A percentile compares a stretch with the other conserved stretches of the same genome.
Evolutionary conservation across 306 rosid genomes (phyloP).

Genomic region (Bauhinia variegata): DNA sequence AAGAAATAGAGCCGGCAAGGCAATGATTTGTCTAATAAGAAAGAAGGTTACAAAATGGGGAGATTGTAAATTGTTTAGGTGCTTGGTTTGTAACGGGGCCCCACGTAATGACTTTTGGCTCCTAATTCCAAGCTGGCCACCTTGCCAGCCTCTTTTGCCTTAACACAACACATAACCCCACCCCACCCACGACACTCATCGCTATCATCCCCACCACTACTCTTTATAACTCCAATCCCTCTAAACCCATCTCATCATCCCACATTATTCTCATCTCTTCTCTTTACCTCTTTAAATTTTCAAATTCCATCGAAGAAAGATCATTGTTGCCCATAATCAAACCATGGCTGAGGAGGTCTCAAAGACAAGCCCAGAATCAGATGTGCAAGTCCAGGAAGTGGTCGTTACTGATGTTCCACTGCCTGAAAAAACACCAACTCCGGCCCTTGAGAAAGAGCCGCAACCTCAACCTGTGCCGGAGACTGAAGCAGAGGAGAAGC

Average conservation of each 20-base stretch:
- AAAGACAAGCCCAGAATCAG: conserved; percentile 33
- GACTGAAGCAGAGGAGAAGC: conserved; percentile 24
- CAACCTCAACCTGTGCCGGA: conserved; percentile 23
- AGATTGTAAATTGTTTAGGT: background rate
- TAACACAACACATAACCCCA: no score
- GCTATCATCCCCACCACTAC: conserved; percentile 1
- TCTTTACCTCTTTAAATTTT: background rate
- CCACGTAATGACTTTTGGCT: conserved; percentile 21
- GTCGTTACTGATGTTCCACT: conserved; percentile 44
- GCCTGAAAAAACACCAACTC: conserved; percentile 1
- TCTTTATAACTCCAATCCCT: conserved; percentile 34
- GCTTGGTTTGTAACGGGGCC: conserved; percentile 25
- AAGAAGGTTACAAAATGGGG: conserved; percentile 7
- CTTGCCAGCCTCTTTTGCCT: background rate
- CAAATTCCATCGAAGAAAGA: background rate
- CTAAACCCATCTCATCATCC: background rate
- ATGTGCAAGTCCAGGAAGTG: conserved; percentile 25
- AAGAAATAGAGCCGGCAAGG: conserved; percentile 42
- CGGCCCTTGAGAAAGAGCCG: conserved; percentile 13
- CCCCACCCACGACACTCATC: background rate
- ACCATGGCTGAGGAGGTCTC: conserved; percentile 51
- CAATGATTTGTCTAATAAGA: conserved; percentile 33
- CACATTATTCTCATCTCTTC: background rate
- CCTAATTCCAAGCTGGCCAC: conserved; percentile 43
- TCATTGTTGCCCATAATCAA: background rate